Evolutionary conservation across 2,329 filamentous ascomycete genomes (phyloP), one percentile per base, ranked within the genome.

Genomic region (Monilinia fructicola): DNA sequence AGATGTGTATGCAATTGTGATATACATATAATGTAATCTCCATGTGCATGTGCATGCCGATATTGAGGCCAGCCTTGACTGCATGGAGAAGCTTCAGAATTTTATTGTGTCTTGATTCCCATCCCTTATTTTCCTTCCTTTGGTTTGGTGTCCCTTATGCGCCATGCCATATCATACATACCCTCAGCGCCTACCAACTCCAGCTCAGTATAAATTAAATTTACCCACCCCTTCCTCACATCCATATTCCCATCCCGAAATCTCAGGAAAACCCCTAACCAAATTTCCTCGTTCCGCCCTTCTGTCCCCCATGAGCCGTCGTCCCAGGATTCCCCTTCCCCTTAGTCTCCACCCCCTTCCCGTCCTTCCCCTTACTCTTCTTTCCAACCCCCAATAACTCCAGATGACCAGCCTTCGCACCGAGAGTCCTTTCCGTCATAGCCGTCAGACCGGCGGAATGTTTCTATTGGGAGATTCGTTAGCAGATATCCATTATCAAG

Each of bases 301-400:
- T 76, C 69, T 65, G 44, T 16, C 75, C 74, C 1, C 75, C 73
- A 73, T 74, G 76, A 38, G 50, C 68, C 69, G 73, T 65, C 68
- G 73, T 63, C 69, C 50, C 64, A 2, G 40, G 56, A 26, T 63
- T 62, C 26, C 42, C 71, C 14, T 68, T 71, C n/a, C 80, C 78
- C 68, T 74, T 74, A 63, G 75, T 73, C 68, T 73, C 77, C 69
- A 72, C 74, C 46, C 40, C 40, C 70, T 77, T 76, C 50, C 73
- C 75, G 65, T 76, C 75, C 70, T 76, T 76, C 68, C 70, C 73
- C 72, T 77, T 81, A 68, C 85, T 82, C 77, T 85, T 88, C 82
- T 89, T 90, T 16, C 87, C 88, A 2, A 87, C 87, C 67, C 81
- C 82, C 73, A 91, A 76, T 73, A 91, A 74, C 77, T 92, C 89